A percentile compares a stretch with the other conserved stretches of the same genome.
Evolutionary conservation across 2,329 filamentous ascomycete genomes (phyloP).

Genomic region (Calonectria henricotiae): DNA sequence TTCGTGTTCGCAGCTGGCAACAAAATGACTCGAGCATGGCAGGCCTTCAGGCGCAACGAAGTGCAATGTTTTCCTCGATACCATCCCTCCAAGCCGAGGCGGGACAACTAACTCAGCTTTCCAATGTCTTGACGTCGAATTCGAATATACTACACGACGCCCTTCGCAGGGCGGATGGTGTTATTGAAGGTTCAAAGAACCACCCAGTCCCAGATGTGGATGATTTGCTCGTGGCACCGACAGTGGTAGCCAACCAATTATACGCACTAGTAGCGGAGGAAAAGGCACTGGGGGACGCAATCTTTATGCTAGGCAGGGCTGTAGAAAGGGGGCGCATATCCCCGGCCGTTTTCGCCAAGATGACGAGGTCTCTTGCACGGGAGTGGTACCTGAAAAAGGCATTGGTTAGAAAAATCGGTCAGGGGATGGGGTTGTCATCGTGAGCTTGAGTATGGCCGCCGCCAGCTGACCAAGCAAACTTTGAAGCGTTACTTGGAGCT

Average conservation of each 20-base stretch:
- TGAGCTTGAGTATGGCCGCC: conserved; percentile 41
- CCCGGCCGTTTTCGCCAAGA: conserved; percentile 83
- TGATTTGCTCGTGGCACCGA: conserved; percentile 93
- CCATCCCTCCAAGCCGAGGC: conserved; percentile 82
- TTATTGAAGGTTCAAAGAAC: conserved; percentile 81
- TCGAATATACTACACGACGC: conserved; percentile 84
- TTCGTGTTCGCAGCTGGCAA: conserved; percentile 78
- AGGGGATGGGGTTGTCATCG: conserved; percentile 78
- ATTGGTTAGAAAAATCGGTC: conserved; percentile 82
- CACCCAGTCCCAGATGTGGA: conserved; percentile 85
- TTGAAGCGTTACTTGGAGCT: conserved; percentile 19
- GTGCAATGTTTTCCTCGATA: conserved; percentile 81
- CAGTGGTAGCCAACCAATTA: conserved; percentile 92
- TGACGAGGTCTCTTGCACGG: conserved; percentile 80
- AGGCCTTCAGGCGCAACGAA: conserved; percentile 84
- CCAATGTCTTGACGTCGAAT: conserved; percentile 82
- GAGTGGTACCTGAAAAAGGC: conserved; percentile 91
- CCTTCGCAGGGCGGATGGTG: conserved; percentile 83
- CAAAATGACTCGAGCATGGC: conserved; percentile 84
- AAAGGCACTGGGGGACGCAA: conserved; percentile 86
- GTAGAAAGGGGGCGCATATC: conserved; percentile 81
- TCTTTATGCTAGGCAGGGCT: conserved; percentile 85
- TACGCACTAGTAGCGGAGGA: conserved; percentile 94
- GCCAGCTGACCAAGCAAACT: background rate
- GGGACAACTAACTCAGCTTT: conserved; percentile 79